These are phyloP conservation scores for Dipsacomyces acuminosporus DNA, from an alignment of 371 early-diverging fungal genomes.

Conservation along the genomic window DNA sequence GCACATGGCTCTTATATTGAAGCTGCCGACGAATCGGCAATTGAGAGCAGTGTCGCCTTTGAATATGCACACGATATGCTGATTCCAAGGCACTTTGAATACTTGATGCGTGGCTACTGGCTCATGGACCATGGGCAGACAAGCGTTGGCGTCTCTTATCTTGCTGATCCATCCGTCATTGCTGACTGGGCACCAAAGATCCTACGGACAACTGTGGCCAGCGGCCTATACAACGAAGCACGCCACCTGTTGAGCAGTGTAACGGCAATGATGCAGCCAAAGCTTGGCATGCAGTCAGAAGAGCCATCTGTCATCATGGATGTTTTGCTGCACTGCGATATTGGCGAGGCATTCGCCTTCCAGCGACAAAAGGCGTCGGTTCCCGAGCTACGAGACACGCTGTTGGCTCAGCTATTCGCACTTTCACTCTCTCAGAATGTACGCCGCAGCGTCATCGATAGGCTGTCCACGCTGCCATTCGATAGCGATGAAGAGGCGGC, in stretches of 20 bases:
- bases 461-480: slow-evolving; percentile 24
- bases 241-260: slow-evolving; percentile 31
- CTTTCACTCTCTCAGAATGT: slow-evolving; percentile 22
- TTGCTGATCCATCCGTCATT: slow-evolving; percentile 41
- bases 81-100: slow-evolving; percentile 43
- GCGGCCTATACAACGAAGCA: slow-evolving; percentile 20
- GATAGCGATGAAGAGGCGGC: slow-evolving; percentile 25
- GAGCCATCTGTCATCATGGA: slow-evolving; percentile 37
- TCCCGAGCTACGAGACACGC: slow-evolving; percentile 16
- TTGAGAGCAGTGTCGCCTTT: slow-evolving; percentile 2
- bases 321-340: slow-evolving; percentile 29
- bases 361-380: slow-evolving; percentile 18
- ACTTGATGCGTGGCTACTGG: slow-evolving; percentile 46
- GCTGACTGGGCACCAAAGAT: slow-evolving; percentile 48
- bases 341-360: slow-evolving; percentile 40
- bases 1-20: slow-evolving; percentile 7
- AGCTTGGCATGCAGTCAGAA: slow-evolving; percentile 16
- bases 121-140: slow-evolving; percentile 43
- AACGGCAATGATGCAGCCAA: slow-evolving; percentile 24
- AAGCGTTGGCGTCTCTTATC: slow-evolving; percentile 16
- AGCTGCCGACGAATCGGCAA: slow-evolving; percentile 5
- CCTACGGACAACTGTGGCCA: slow-evolving; percentile 23
- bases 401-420: slow-evolving; percentile 37
- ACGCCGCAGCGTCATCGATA: slow-evolving; percentile 13
- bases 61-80: slow-evolving; percentile 20